Conservation (phyloP, 139 green algal genomes). For the Chlamydomonas urium region DNA sequence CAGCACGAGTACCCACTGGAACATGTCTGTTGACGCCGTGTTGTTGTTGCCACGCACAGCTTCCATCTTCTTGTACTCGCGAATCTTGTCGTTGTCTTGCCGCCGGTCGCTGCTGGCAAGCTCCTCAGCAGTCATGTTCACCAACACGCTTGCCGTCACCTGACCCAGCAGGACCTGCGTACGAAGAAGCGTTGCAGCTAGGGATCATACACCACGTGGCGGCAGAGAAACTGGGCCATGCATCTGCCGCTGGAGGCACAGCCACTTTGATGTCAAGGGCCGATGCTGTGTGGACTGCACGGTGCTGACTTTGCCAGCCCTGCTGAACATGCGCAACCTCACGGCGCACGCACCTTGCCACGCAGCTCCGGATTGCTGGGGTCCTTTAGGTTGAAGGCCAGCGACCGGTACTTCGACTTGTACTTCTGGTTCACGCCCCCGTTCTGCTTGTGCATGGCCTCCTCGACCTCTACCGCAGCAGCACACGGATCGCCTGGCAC, state of each 20-base stretch:
- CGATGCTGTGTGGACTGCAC: too few species aligned
- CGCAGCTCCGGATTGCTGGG: conserved; percentile 77
- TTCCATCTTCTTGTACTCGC: conserved; percentile 78
- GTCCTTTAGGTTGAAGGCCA: conserved; percentile 97
- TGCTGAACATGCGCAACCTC: too few species aligned
- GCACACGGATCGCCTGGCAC: background rate
- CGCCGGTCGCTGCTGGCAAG: conserved; percentile 76
- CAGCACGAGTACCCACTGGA: conserved; percentile 68
- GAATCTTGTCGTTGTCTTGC: conserved; percentile 77
- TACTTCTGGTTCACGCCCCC: conserved; percentile 68
- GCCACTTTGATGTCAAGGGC: too few species aligned
- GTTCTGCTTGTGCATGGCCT: conserved; percentile 43
- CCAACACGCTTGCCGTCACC: conserved; percentile 52
- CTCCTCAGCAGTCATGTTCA: conserved; percentile 82
- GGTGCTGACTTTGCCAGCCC: too few species aligned
- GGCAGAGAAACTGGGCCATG: too few species aligned
- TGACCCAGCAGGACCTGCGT: conserved; percentile 49
- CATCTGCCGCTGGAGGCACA: too few species aligned
- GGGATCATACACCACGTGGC: too few species aligned
- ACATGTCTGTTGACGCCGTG: conserved; percentile 88
- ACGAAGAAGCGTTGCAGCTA: background rate
- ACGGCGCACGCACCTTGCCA: conserved; percentile 23
- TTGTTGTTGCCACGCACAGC: conserved; percentile 46
- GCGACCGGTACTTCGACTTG: conserved; percentile 86
- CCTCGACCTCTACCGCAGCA: conserved; percentile 45